These are phyloP conservation scores for Xylaria sp. DNA, from an alignment of 2,329 filamentous ascomycete genomes.

Conservation along the genomic window DNA sequence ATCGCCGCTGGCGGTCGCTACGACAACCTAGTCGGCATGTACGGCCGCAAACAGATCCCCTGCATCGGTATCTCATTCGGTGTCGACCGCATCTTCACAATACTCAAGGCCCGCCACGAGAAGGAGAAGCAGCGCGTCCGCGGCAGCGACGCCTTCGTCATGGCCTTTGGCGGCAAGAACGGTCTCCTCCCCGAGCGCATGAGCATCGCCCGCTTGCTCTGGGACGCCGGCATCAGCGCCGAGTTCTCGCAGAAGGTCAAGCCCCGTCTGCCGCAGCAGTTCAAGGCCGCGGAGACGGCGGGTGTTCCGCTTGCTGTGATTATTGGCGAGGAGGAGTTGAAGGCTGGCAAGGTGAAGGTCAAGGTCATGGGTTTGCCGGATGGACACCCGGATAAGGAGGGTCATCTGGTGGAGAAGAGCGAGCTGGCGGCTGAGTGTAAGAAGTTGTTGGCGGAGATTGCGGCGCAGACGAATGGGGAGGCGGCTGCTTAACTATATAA, in stretches of 20 bases:
- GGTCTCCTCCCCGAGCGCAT: constrained; percentile 81
- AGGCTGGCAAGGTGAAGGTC: constrained; percentile 75
- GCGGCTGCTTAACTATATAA: not conserved
- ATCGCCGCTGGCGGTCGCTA: constrained; percentile 72
- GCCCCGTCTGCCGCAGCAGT: constrained; percentile 81
- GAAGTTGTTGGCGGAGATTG: constrained; percentile 10
- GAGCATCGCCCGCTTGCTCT: constrained; percentile 67
- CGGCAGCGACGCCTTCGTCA: constrained; percentile 74
- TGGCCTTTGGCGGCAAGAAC: constrained; percentile 86
- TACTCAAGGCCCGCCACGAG: constrained; percentile 64
- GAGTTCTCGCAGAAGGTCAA: constrained; percentile 89
- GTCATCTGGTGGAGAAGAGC: constrained; percentile 55
- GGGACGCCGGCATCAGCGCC: constrained; percentile 86
- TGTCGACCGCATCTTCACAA: constrained; percentile 73
- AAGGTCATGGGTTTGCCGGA: constrained; percentile 72
- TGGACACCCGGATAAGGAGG: constrained; percentile 86
- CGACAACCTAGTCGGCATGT: constrained; percentile 74
- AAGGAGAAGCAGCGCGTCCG: constrained; percentile 27
- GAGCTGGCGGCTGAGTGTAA: constrained; percentile 15
- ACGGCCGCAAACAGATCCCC: constrained; percentile 65
- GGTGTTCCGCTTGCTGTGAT: constrained; percentile 83
- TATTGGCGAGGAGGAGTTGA: constrained; percentile 84
- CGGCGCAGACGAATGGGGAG: constrained; percentile 10
- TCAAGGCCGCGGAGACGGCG: constrained; percentile 78
- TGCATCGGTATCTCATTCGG: constrained; percentile 77